Evolutionary conservation across 495 filamentous ascomycete genomes (phyloP).

Genomic region (Penicillium psychrofluorescens): DNA sequence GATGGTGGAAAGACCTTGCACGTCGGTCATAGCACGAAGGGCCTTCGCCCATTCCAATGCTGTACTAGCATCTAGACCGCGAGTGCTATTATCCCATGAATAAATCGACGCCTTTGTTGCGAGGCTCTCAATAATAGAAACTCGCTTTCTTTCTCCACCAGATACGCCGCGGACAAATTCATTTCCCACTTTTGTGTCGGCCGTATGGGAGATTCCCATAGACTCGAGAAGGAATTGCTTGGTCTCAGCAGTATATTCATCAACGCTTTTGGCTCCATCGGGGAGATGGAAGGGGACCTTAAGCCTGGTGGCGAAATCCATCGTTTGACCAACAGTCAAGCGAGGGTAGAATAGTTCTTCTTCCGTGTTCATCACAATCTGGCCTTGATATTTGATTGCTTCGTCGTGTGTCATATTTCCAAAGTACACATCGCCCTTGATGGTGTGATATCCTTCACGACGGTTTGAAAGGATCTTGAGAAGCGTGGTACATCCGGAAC

Average conservation of each 20-base stretch:
- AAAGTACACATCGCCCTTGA: conserved; percentile 52
- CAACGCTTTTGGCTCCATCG: conserved; percentile 32
- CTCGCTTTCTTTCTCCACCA: conserved; percentile 73
- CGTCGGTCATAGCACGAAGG: conserved; percentile 39
- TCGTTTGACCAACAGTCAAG: conserved; percentile 63
- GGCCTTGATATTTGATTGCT: conserved; percentile 56
- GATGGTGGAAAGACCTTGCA: conserved; percentile 37
- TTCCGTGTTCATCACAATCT: conserved; percentile 65
- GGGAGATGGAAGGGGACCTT: conserved; percentile 31
- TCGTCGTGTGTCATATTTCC: conserved; percentile 49
- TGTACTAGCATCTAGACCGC: conserved; percentile 54
- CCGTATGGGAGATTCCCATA: conserved; percentile 70
- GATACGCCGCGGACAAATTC: conserved; percentile 73
- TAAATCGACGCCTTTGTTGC: conserved; percentile 53
- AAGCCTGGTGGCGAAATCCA: conserved; percentile 54
- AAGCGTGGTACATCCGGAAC: conserved; percentile 39
- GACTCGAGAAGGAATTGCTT: conserved; percentile 67
- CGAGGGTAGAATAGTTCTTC: conserved; percentile 67
- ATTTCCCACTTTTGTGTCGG: conserved; percentile 72
- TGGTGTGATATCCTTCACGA: conserved; percentile 46
- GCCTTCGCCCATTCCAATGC: conserved; percentile 48
- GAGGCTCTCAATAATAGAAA: conserved; percentile 59
- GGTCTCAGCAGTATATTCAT: conserved; percentile 35
- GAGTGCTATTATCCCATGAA: conserved; percentile 57
- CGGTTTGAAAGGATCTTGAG: conserved; percentile 62